These are phyloP conservation scores for Ceratobasidium sp. DNA, from an alignment of 1,284 basidiomycete species.

Conservation along the genomic window DNA sequence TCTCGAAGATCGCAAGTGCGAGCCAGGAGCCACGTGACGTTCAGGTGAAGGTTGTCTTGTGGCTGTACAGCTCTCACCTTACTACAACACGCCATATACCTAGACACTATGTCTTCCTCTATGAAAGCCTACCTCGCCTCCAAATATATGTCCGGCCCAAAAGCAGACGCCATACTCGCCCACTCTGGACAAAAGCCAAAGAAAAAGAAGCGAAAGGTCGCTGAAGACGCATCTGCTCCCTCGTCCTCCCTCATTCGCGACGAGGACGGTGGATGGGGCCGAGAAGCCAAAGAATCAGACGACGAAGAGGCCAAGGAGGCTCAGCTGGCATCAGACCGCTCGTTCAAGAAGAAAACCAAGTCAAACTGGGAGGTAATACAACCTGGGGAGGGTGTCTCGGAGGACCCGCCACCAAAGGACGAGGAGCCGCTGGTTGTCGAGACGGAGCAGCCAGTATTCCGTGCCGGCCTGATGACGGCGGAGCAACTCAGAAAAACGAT, in stretches of 20 bases:
- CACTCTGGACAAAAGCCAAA: constrained; percentile 72
- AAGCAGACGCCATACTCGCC: constrained; percentile 94
- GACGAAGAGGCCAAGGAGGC: constrained; percentile 59
- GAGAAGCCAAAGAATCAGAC: constrained; percentile 64
- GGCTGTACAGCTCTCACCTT: constrained; percentile 21
- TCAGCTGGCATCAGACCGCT: constrained; percentile 74
- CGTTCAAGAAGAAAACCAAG: constrained; percentile 77
- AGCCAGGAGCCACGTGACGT: constrained; percentile 7
- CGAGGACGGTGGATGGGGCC: constrained; percentile 66
- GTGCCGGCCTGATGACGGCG: constrained; percentile 81
- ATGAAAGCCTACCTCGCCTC: constrained; percentile 83
- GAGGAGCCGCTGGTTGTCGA: constrained; percentile 78
- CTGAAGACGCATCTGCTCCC: constrained; percentile 55
- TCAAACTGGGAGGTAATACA: constrained; percentile 56
- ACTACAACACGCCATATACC: constrained; percentile 18
- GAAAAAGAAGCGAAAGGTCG: constrained; percentile 76
- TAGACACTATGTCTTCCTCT: constrained; percentile 44
- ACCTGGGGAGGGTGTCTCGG: constrained; percentile 71
- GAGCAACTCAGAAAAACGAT: constrained; percentile 71
- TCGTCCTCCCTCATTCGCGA: constrained; percentile 60
- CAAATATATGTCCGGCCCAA: constrained; percentile 97
- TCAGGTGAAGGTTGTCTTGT: background rate
- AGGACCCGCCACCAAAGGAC: constrained; percentile 69
- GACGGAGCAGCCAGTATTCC: constrained; percentile 61
- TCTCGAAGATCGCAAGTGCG: background rate